A percentile compares a stretch with the other conserved stretches of the same genome.
Conservation (phyloP, 176 grass and related monocot genomes). For the Bothriochloa decipiens region DNA sequence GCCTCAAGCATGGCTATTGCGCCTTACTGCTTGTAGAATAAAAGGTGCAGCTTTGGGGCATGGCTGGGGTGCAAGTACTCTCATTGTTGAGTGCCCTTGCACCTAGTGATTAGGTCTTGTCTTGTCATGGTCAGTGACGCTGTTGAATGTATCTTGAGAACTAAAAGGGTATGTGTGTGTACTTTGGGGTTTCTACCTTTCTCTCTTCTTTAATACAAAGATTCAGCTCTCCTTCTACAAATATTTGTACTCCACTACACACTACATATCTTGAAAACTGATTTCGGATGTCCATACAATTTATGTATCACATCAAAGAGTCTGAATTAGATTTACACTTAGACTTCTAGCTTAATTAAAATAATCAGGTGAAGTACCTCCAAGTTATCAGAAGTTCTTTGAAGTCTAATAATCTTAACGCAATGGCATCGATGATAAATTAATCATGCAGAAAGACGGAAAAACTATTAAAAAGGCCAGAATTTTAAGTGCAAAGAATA, state of each 20-base stretch:
- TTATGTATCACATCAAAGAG: conserved; percentile 20
- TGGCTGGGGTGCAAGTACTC: neutral
- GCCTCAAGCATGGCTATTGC: neutral
- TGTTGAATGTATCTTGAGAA: neutral
- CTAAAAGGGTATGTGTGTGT: neutral
- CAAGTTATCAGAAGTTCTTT: conserved; percentile 11
- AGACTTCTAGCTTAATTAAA: neutral
- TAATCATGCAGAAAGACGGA: neutral
- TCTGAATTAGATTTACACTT: conserved; percentile 11
- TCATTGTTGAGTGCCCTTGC: neutral
- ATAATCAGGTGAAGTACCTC: conserved; percentile 1
- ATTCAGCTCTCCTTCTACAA: neutral
- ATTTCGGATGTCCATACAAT: neutral
- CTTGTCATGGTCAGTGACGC: neutral
- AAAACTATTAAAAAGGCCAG: neutral
- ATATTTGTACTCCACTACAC: neutral
- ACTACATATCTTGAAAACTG: neutral
- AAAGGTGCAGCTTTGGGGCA: neutral
- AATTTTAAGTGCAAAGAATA: neutral
- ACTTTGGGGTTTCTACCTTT: neutral
- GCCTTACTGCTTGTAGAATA: neutral
- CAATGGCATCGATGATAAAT: neutral
- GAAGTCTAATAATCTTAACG: neutral
- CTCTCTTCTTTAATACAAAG: neutral
- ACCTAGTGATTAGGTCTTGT: neutral